phyloP scores from a whole-genome alignment of 2,329 filamentous ascomycete species.

The Venturia carpophila region DNA sequence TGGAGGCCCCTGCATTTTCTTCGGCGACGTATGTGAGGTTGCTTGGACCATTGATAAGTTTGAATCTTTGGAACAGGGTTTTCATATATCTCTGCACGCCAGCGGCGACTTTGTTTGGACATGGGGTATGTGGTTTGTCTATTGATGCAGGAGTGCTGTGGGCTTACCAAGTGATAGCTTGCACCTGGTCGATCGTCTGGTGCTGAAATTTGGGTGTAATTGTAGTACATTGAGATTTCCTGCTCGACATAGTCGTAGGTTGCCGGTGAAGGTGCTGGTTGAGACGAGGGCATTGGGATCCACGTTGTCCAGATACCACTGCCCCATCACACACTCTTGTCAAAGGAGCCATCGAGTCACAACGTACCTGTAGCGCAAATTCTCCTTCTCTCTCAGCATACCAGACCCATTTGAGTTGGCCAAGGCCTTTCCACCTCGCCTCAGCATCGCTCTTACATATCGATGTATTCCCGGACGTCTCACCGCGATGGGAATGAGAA shows the following conservation, averaged over 20 bases:
- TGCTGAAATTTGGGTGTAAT: not conserved
- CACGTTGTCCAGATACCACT: constrained; percentile 3
- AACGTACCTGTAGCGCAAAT: too few species aligned
- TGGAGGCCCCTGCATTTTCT: not conserved
- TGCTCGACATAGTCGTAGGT: constrained; percentile 4
- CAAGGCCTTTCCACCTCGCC: constrained; percentile 9
- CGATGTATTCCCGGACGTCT: not conserved
- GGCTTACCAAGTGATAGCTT: not conserved
- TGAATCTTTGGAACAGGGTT: constrained; percentile 5
- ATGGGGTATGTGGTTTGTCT: not conserved
- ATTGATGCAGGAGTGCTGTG: not conserved
- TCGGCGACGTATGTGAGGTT: not conserved
- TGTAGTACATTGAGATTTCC: not conserved
- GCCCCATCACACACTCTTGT: too few species aligned
- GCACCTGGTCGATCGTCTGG: not conserved
- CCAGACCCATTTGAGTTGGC: constrained; percentile 20
- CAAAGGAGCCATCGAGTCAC: too few species aligned
- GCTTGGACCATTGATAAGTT: not conserved
- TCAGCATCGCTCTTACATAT: not conserved
- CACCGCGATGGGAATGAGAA: constrained; percentile 19
- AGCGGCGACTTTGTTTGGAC: not conserved
- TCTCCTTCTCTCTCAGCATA: constrained; percentile 19
- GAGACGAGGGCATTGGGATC: not conserved
- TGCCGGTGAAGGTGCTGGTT: not conserved
- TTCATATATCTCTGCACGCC: not conserved